Base-by-base conservation (phyloP, 306 rosid species). In the Inga laurina region DNA sequence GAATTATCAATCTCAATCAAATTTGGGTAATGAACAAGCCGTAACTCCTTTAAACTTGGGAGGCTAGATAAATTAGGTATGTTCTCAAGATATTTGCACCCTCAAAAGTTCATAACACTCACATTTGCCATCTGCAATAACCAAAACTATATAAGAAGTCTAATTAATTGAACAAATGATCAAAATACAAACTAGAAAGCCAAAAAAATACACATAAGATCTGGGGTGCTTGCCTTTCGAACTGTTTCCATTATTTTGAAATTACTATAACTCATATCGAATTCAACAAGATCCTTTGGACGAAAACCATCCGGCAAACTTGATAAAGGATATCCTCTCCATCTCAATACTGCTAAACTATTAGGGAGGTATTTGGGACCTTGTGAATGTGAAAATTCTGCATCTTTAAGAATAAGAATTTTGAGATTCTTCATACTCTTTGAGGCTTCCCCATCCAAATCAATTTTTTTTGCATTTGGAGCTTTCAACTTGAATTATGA, bases 251-350 rank as follows among this genome's bases (percentile, higher is more conserved):
- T n/a, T n/a, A n/a, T n/a, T n/a, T n/a, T n/a, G n/a, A n/a, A n/a
- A n/a, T n/a, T n/a, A n/a, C n/a, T n/a, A n/a, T n/a, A n/a, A n/a
- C n/a, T n/a, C n/a, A n/a, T n/a, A n/a, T n/a, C n/a, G n/a, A n/a
- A n/a, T n/a, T n/a, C n/a, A 27, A n/a, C 67, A 30, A 84, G 83
- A 12, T 73, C 51, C 19, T 14, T 65, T 0, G 51, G 48, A 35
- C 10, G 41, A 65, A 49, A 79, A n/a, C 32, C 32, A 11, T 19
- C 3, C 14, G 83, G 83, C 66, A 79, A 73, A n/a, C 37, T 64
- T 24, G 71, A 7, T 49, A 44, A 8, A 48, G 86, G 86, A 66
- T 65, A 84, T 48, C 39, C 52, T 24, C 5, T 0, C 83, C 86
- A 84, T 2, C 39, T 68, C 7, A 84, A 15, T 21, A 84, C 51